Evolutionary conservation across 257 asterid genomes (phyloP).

Genomic region (Ophiorrhiza pumila): DNA sequence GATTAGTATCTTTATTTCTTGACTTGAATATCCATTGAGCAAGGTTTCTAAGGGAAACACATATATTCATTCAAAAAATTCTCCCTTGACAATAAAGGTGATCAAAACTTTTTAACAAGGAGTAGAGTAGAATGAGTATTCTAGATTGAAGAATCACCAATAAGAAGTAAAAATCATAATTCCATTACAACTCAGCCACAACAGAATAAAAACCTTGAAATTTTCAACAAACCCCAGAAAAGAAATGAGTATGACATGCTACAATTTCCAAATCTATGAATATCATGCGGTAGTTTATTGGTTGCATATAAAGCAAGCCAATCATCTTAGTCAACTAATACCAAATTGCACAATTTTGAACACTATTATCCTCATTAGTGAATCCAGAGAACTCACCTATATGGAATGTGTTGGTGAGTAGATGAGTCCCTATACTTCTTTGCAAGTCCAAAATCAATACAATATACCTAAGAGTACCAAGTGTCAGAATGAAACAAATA

Average conservation of each 20-base stretch:
- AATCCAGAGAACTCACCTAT: slow-evolving; percentile 44
- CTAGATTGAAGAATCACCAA: background rate
- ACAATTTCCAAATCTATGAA: background rate
- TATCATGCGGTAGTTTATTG: background rate
- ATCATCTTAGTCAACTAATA: background rate
- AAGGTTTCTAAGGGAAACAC: background rate
- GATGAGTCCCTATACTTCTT: slow-evolving; percentile 80
- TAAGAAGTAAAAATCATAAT: background rate
- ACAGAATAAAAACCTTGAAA: background rate
- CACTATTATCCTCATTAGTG: background rate
- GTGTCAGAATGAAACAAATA: slow-evolving; percentile 16
- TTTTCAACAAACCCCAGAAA: background rate
- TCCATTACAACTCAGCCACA: background rate
- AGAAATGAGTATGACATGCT: background rate
- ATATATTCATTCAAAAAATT: background rate
- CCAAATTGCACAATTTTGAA: background rate
- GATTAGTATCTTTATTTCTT: background rate
- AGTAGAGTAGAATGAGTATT: background rate
- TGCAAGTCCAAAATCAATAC: slow-evolving; percentile 88
- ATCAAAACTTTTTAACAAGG: background rate
- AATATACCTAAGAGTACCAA: slow-evolving; percentile 51
- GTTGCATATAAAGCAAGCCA: background rate
- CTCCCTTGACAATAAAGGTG: background rate
- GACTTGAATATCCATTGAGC: background rate
- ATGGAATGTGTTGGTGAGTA: slow-evolving; percentile 85